Conservation (phyloP, 257 asterid genomes). For the Plantago major region DNA sequence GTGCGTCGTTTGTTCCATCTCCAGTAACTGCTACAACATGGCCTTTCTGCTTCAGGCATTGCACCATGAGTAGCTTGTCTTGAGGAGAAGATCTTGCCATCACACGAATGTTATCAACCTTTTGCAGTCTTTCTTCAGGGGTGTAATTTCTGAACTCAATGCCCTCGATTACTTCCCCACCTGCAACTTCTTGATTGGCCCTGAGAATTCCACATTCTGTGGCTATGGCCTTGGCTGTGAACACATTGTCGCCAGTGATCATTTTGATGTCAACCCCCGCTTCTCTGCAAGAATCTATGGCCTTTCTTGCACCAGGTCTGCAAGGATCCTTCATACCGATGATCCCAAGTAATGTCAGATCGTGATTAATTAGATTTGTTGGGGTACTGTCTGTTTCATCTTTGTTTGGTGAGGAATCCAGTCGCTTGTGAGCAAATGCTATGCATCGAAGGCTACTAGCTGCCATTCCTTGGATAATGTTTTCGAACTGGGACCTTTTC, state of each 20-base stretch:
- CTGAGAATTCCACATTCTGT: slow-evolving; percentile 60
- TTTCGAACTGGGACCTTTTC: slow-evolving; percentile 28
- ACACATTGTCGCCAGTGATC: slow-evolving; percentile 57
- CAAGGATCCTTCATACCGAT: slow-evolving; percentile 59
- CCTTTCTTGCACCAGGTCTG: slow-evolving; percentile 42
- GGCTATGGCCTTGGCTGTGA: slow-evolving; percentile 62
- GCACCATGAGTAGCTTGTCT: slow-evolving; percentile 52
- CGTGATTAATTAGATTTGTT: slow-evolving; percentile 24
- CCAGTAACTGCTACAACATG: slow-evolving; percentile 82
- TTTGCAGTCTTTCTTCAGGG: slow-evolving; percentile 30
- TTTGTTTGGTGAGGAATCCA: slow-evolving; percentile 8
- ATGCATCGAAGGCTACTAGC: slow-evolving; percentile 48
- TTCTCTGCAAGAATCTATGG: slow-evolving; percentile 39
- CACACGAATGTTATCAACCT: slow-evolving; percentile 39
- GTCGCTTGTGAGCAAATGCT: slow-evolving; percentile 49
- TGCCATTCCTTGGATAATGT: slow-evolving; percentile 44
- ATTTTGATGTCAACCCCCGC: slow-evolving; percentile 61
- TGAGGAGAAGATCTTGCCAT: slow-evolving; percentile 62
- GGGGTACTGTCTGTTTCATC: slow-evolving; percentile 8
- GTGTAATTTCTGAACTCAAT: slow-evolving; percentile 38
- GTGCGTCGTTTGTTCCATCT: slow-evolving; percentile 54
- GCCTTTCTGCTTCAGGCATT: slow-evolving; percentile 45
- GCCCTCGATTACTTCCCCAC: slow-evolving; percentile 50
- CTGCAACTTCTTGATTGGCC: slow-evolving; percentile 6
- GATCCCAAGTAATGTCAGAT: slow-evolving; percentile 42